Evolutionary conservation across 495 filamentous ascomycete genomes (phyloP).

Genomic region (Penicillium angulare): DNA sequence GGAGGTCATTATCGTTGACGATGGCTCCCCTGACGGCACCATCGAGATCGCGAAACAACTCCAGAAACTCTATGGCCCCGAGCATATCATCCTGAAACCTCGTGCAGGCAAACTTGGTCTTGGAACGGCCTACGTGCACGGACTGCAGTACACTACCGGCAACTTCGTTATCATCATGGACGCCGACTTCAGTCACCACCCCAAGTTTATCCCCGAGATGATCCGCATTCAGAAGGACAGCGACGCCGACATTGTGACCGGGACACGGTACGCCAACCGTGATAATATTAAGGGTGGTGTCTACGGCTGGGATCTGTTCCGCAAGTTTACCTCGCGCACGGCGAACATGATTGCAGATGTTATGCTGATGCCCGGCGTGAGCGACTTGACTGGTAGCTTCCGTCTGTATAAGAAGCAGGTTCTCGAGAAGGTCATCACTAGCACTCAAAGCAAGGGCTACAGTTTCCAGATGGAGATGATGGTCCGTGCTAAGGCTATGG

Average conservation of each 20-base stretch:
- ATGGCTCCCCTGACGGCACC: conserved; percentile 94
- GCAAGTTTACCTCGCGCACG: conserved; percentile 84
- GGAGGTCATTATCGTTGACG: conserved; percentile 97
- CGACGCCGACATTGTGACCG: conserved; percentile 93
- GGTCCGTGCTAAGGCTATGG: conserved; percentile 91
- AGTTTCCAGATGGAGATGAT: conserved; percentile 99
- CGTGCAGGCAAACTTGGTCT: conserved; percentile 94
- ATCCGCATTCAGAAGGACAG: conserved; percentile 65
- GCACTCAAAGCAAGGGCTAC: conserved; percentile 92
- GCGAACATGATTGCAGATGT: conserved; percentile 97
- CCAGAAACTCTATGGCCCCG: conserved; percentile 70
- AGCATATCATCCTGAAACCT: conserved; percentile 78
- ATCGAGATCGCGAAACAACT: conserved; percentile 87
- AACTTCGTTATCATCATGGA: conserved; percentile 99
- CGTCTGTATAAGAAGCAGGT: conserved; percentile 89
- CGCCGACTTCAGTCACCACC: conserved; percentile 98
- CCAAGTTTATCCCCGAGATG: conserved; percentile 92
- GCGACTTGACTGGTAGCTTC: conserved; percentile 93
- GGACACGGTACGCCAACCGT: conserved; percentile 81
- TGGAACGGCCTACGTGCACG: conserved; percentile 95
- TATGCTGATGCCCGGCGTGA: conserved; percentile 90
- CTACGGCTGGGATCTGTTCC: conserved; percentile 95
- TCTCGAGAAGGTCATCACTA: conserved; percentile 79
- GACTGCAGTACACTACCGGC: conserved; percentile 79
- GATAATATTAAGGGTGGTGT: conserved; percentile 72